A percentile compares a stretch with the other conserved stretches of the same genome.
These are phyloP conservation scores for Darksidea phi DNA, from an alignment of 495 filamentous ascomycete genomes.

Conservation along the genomic window DNA sequence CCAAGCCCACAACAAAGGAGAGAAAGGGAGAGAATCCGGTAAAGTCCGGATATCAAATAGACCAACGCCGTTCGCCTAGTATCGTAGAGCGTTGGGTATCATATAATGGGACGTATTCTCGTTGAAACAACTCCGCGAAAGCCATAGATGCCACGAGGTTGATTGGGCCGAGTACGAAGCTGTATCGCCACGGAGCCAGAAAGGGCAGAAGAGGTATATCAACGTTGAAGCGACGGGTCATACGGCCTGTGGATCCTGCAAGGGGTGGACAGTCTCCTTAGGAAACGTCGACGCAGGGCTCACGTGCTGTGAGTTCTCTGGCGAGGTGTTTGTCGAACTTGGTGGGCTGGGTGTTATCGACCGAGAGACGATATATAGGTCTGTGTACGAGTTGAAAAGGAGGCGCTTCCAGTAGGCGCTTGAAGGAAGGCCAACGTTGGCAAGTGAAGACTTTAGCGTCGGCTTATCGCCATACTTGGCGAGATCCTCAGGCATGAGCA, in stretches of 20 bases:
- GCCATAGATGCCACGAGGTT: too few relatives aligned
- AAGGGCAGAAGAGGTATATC: neutral
- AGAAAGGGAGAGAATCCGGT: neutral
- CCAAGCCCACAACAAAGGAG: neutral
- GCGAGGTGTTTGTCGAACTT: conserved; percentile 33
- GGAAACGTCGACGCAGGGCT: conserved; percentile 32
- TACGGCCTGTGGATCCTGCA: conserved; percentile 13
- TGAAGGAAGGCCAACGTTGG: conserved; percentile 42
- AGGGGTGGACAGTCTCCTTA: conserved; percentile 18
- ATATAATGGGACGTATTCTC: neutral
- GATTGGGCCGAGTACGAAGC: too few relatives aligned
- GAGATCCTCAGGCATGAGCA: conserved; percentile 40
- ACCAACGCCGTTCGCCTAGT: neutral
- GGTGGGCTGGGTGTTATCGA: conserved; percentile 29
- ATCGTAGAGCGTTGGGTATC: neutral
- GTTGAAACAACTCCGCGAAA: neutral
- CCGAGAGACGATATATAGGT: conserved; percentile 43
- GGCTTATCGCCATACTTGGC: conserved; percentile 38
- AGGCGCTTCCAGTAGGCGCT: conserved; percentile 42
- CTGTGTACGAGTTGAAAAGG: conserved; percentile 39
- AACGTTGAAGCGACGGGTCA: neutral
- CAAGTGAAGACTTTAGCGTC: conserved; percentile 41
- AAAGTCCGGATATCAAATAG: neutral
- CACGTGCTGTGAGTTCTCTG: conserved; percentile 37
- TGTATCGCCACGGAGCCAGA: too few relatives aligned